Evolutionary conservation across 202 grass and related monocot species (phyloP), one percentile per base, ranked within the genome.

Genomic region (Panicum hallii): DNA sequence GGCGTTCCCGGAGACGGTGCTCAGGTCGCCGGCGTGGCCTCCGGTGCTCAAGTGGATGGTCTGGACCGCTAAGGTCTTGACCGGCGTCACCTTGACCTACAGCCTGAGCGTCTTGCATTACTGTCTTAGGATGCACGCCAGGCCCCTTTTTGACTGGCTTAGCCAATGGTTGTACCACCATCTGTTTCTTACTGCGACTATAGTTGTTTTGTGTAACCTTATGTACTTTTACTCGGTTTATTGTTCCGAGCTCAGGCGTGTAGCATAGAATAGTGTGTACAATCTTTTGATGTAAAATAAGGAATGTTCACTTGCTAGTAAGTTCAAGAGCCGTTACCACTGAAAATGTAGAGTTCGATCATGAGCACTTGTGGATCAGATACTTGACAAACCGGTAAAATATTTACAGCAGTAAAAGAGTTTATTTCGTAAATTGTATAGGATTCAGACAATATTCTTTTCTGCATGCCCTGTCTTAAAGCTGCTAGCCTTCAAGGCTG

Each of bases 1-100:
- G 66, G 44, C 13, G 32, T 72, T 71, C 43, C n/a, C 43, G 41
- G 5, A 41, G 65, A 5, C 16, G 65, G 30, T 20, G 55, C 2
- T 52, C 53, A 26, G 34, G 1, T 54, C 36, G 49, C 36, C 50
- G 48, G 36, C 11, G 65, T 57, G 38, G 34, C 6, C 19, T 6
- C 43, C 57, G 9, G 32, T 54, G 36, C n/a, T 28, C 11, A 1
- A 2, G n/a, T 72, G 46, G 43, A 62, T 45, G 5, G 22, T 79
- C 7, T 73, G 84, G 55, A n/a, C 73, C 45, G 63, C 76, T 56
- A 86, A 79, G 84, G 34, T 79, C 45, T 30, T 42, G 5, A 73
- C 56, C 44, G 65, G 66, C 16, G 67, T 47, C n/a, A 73, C 56
- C 4, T 44, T 79, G 3, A 76, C 71, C 54, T 64, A 53, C 23